Conservation (phyloP, 495 filamentous ascomycete genomes). For the Aspergillus panamensis region DNA sequence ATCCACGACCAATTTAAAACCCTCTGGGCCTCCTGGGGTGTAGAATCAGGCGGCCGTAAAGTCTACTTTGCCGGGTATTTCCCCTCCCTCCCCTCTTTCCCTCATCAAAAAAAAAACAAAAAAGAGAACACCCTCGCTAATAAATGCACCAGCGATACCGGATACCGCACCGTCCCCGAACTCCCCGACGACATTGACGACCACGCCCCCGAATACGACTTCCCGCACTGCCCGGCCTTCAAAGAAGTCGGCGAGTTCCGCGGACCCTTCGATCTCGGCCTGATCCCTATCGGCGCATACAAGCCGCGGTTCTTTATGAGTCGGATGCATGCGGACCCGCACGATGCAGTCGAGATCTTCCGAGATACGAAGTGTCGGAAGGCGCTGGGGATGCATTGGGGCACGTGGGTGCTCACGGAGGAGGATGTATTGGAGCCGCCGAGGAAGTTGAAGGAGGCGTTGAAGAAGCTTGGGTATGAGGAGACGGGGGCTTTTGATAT, state of each 20-base stretch:
- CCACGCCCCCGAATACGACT: conserved; percentile 63
- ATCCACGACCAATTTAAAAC: conserved; percentile 67
- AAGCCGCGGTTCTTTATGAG: conserved; percentile 71
- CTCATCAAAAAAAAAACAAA: background rate
- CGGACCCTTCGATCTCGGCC: conserved; percentile 86
- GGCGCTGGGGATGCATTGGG: conserved; percentile 94
- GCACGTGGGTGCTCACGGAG: conserved; percentile 82
- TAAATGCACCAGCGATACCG: conserved; percentile 52
- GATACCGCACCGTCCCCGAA: conserved; percentile 78
- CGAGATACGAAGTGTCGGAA: conserved; percentile 75
- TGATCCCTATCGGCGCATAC: conserved; percentile 96
- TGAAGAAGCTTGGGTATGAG: conserved; percentile 62
- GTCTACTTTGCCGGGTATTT: conserved; percentile 47
- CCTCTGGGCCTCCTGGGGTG: conserved; percentile 84
- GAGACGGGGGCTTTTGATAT: conserved; percentile 85
- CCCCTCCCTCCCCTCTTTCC: background rate
- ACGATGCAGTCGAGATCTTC: conserved; percentile 88
- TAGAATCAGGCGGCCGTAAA: conserved; percentile 61
- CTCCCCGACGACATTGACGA: conserved; percentile 66
- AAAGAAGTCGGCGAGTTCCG: conserved; percentile 75
- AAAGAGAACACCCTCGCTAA: background rate
- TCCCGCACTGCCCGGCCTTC: conserved; percentile 84
- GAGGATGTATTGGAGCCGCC: conserved; percentile 88
- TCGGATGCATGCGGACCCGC: conserved; percentile 83
- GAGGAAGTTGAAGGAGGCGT: conserved; percentile 66